phyloP scores from a whole-genome alignment of 352 stramenopile species.

The Globisporangium orthogonon region DNA sequence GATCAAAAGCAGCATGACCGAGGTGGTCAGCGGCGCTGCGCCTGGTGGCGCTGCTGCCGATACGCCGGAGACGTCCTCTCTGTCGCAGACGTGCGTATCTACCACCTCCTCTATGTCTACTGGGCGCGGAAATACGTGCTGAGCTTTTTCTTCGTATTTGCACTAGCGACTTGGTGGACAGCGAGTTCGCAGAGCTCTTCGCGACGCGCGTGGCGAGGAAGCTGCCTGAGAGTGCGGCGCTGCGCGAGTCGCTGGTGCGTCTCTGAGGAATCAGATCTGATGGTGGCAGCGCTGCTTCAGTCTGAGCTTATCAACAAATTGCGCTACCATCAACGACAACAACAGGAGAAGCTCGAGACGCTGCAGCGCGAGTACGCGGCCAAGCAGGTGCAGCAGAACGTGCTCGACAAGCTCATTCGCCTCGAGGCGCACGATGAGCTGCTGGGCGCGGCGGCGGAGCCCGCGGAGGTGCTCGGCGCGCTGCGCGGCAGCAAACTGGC shows the following conservation, averaged over 20 bases:
- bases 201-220: slow-evolving; percentile 27
- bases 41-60: background rate
- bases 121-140: background rate
- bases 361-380: slow-evolving; percentile 48
- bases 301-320: background rate
- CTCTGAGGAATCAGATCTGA: background rate
- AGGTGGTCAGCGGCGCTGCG: background rate
- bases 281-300: too few species aligned
- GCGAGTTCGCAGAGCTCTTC: slow-evolving; percentile 40
- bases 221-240: slow-evolving; percentile 15
- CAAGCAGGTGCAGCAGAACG: slow-evolving; percentile 65
- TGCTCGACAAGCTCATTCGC: slow-evolving; percentile 71
- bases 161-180: slow-evolving; percentile 12
- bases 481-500: slow-evolving; percentile 38
- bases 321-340: background rate
- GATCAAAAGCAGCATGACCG: too few species aligned
- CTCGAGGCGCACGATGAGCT: slow-evolving; percentile 40
- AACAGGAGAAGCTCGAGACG: slow-evolving; percentile 30
- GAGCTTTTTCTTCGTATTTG: background rate
- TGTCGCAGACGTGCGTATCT: background rate
- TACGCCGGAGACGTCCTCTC: background rate
- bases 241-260: slow-evolving; percentile 26
- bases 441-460: slow-evolving; percentile 14
- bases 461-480: slow-evolving; percentile 18
- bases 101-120: background rate